A percentile compares a stretch with the other conserved stretches of the same genome.
These are phyloP conservation scores for Loxodes magnus DNA, from an alignment of 73 alveolate genomes.

Conservation along the genomic window DNA sequence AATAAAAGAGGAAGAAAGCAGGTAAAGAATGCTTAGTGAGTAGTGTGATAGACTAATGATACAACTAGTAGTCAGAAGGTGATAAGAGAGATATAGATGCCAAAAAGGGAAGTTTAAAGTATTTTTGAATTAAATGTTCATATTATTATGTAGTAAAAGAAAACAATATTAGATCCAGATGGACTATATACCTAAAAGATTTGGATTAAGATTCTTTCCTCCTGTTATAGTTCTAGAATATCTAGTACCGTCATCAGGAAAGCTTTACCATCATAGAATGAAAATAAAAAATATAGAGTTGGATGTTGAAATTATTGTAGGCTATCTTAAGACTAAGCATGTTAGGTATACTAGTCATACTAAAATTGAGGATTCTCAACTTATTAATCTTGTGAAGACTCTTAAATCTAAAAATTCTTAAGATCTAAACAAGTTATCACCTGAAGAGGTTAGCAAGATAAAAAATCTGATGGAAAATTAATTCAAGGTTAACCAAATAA, in stretches of 20 bases:
- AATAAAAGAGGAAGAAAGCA: no score
- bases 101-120: no score
- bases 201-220: constrained; percentile 83
- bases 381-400: constrained; percentile 32
- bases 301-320: constrained; percentile 55
- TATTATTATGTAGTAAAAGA: no score
- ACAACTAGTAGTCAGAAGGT: no score
- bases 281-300: constrained; percentile 56
- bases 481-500: constrained; percentile 55
- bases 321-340: constrained; percentile 73
- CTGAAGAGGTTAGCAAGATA: constrained; percentile 40
- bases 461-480: constrained; percentile 71
- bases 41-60: no score
- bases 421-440: constrained; percentile 47
- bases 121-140: no score
- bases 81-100: no score
- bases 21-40: no score
- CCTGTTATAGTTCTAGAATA: constrained; percentile 86
- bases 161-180: no score
- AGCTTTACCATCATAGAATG: constrained; percentile 94
- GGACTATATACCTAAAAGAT: constrained; percentile 76
- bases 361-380: constrained; percentile 33
- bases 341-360: constrained; percentile 53
- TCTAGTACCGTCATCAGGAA: constrained; percentile 84
- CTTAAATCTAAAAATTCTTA: constrained; percentile 10